Base-by-base conservation (phyloP, 768 basidiomycete species). In the Amanita fuliginea region DNA sequence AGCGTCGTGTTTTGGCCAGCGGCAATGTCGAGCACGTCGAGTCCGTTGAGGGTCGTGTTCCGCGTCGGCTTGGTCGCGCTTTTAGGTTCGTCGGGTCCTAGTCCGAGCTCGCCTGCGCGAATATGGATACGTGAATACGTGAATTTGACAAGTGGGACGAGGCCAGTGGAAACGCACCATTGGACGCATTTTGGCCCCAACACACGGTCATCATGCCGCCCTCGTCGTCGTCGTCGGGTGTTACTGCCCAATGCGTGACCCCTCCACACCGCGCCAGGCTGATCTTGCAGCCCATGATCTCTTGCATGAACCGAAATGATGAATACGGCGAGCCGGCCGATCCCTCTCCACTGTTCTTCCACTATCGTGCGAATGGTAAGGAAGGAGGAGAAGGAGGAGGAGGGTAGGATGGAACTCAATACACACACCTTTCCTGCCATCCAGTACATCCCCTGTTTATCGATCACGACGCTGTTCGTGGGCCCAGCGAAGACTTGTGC, bases 291-390 rank as follows among this genome's bases (percentile, higher is more conserved):
- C 78, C 82, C 91, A 85, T 81, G 63, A 93, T 81, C 46, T 95
- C 93, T 41, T 85, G 86, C 61, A 95, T 82, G 59, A 76, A 81
- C 46, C 88, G 79, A 73, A 94, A 94, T 1, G 82, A 78, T 0
- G 90, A 90, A 62, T 84, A 94, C 0, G 90, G 89, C 21, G 87
- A 90, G 9, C 90, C 90, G 13, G 78, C 78, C n/a, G 92, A 93
- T 21, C 90, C 87, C 64, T 96, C 94, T 9, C 94, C 94, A 5
- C 90, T 92, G 55, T 83, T 88, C 65, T 97, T 97, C 88, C 89
- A 98, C 80, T 92, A 47, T 4, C 22, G 18, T 48, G 37, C 32
- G 14, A 41, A 39, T 52, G 49, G 13, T 48, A 42, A 3, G 11
- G 14, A 26, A 28, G 26, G 24, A 6, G 24, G 24, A 26, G 1